phyloP scores from a whole-genome alignment of 2,329 filamentous ascomycete genomes.

The Beauveria varroae region DNA sequence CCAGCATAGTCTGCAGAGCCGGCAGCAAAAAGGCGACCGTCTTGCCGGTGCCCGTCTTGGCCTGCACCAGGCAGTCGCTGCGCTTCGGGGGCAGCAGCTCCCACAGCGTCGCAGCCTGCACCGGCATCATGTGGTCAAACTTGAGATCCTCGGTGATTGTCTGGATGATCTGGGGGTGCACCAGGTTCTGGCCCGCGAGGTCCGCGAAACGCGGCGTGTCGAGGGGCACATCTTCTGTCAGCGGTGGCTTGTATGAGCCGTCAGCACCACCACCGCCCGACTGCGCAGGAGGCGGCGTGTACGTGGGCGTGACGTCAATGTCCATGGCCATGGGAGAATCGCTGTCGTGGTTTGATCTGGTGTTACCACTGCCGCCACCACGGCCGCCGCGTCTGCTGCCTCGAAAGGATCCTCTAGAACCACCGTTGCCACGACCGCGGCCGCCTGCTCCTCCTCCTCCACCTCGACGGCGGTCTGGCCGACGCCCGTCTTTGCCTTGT shows the following conservation, averaged over 20 bases:
- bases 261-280: not conserved
- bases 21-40: slow-evolving; percentile 78
- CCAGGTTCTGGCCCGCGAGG: slow-evolving; percentile 31
- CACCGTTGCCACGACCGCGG: not conserved
- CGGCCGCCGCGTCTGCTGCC: slow-evolving; percentile 3
- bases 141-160: slow-evolving; percentile 41
- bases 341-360: not conserved
- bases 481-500: slow-evolving; percentile 4
- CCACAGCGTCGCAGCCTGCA: slow-evolving; percentile 44
- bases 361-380: not conserved
- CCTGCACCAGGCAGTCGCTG: slow-evolving; percentile 61
- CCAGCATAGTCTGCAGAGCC: slow-evolving; percentile 70
- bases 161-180: slow-evolving; percentile 39
- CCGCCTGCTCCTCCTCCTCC: not conserved
- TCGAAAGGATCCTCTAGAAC: not conserved
- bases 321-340: slow-evolving; percentile 6
- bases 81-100: slow-evolving; percentile 38
- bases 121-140: slow-evolving; percentile 47
- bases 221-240: slow-evolving; percentile 30
- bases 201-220: slow-evolving; percentile 41
- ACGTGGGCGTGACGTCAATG: not conserved
- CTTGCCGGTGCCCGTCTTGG: slow-evolving; percentile 83
- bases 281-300: not conserved
- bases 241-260: slow-evolving; percentile 15
- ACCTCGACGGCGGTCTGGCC: slow-evolving; percentile 1